Percentiles rank a stretch among this genome's conserved stretches.
Conservation (phyloP, 2,329 filamentous ascomycete genomes). For the Neobulgaria alba region DNA sequence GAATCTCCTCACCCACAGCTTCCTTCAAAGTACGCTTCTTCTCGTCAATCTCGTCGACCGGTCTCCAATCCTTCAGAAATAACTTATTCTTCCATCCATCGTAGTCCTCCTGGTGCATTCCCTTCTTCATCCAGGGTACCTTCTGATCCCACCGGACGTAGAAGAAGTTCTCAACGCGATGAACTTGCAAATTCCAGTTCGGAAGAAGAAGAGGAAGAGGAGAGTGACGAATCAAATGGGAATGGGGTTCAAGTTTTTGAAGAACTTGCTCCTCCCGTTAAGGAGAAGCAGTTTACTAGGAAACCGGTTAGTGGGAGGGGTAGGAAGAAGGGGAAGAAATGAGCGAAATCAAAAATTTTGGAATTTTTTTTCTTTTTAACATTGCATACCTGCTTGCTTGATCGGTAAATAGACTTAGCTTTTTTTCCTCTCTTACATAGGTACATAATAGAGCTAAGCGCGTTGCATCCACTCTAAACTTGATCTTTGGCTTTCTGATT, state of each 20-base stretch:
- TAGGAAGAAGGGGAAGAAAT: slow-evolving; percentile 19
- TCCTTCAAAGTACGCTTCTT: slow-evolving; percentile 27
- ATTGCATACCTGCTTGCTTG: no score
- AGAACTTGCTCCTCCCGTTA: slow-evolving; percentile 14
- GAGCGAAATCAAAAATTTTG: no score
- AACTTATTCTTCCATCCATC: slow-evolving; percentile 25
- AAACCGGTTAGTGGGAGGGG: slow-evolving; percentile 17
- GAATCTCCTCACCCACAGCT: slow-evolving; percentile 17
- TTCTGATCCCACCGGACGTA: slow-evolving; percentile 18
- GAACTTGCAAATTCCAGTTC: slow-evolving; percentile 14
- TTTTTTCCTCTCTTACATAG: no score
- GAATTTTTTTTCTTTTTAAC: no score
- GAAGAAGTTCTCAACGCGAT: slow-evolving; percentile 8
- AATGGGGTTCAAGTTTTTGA: slow-evolving; percentile 24
- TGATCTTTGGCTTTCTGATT: no score
- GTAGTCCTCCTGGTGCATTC: slow-evolving; percentile 17
- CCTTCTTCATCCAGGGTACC: slow-evolving; percentile 13
- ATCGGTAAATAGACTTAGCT: no score
- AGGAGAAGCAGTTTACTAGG: slow-evolving; percentile 7
- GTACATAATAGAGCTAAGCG: no score
- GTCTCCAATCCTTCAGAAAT: slow-evolving; percentile 30
- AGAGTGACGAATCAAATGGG: slow-evolving; percentile 22
- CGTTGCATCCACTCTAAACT: no score
- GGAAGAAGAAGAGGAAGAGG: slow-evolving; percentile 16
- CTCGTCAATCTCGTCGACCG: slow-evolving; percentile 24